Conservation (phyloP, 2,329 filamentous ascomycete species). For the Pseudocercospora musae region DNA sequence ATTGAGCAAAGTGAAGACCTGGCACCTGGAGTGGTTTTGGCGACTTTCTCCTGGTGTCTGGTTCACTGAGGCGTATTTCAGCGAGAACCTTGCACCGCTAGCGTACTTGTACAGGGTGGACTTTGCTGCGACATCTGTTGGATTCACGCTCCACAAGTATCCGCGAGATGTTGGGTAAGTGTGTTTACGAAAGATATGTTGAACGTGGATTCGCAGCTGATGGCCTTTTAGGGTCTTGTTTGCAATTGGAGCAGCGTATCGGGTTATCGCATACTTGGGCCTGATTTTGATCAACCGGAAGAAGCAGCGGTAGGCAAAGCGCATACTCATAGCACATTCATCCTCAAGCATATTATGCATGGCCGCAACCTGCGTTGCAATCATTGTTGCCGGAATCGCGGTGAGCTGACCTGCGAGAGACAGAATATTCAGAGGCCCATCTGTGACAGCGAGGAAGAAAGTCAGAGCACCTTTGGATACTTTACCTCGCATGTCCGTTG, state of each 20-base stretch:
- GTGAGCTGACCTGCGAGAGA: not conserved
- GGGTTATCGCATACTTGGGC: constrained; percentile 27
- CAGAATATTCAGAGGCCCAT: not conserved
- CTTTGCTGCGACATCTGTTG: constrained; percentile 42
- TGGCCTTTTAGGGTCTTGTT: constrained; percentile 24
- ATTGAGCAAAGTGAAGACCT: constrained; percentile 47
- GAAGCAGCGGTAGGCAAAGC: constrained; percentile 24
- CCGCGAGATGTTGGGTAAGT: constrained; percentile 39
- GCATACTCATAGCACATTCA: not conserved
- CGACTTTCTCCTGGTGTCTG: constrained; percentile 53
- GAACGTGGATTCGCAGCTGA: not conserved
- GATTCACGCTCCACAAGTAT: constrained; percentile 48
- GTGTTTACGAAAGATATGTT: not conserved
- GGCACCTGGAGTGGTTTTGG: constrained; percentile 55
- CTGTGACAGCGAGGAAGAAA: not conserved
- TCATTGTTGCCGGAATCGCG: not conserved
- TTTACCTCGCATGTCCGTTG: not conserved
- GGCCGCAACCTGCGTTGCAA: not conserved
- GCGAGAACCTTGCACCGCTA: constrained; percentile 49
- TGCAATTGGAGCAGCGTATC: constrained; percentile 29
- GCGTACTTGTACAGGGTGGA: constrained; percentile 52
- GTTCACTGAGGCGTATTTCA: constrained; percentile 57
- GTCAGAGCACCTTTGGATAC: not conserved
- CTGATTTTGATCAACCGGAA: constrained; percentile 27
- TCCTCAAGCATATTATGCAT: not conserved